Evolutionary conservation across 148 eudicot genomes (phyloP).

Genomic region (Vaccinium myrtillus): DNA sequence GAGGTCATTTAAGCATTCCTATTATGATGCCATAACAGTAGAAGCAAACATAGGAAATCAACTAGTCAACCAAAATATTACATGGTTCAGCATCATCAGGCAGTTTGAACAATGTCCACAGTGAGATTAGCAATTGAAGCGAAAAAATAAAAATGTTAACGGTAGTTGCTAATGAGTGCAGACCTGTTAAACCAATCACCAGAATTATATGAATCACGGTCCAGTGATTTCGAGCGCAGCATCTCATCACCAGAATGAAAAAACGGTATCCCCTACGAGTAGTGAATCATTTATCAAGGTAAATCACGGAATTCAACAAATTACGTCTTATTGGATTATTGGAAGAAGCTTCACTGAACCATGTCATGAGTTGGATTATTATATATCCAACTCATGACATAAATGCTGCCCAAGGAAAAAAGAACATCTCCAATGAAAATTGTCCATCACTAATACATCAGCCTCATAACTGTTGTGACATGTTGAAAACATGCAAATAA

Average conservation of each 20-base stretch:
- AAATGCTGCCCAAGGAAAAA: neutral
- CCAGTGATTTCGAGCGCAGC: constrained; percentile 94
- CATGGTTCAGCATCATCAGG: neutral
- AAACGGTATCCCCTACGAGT: constrained; percentile 80
- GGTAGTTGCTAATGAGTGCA: neutral
- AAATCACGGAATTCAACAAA: neutral
- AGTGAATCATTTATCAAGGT: constrained; percentile 12
- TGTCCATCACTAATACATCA: neutral
- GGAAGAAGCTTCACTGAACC: neutral
- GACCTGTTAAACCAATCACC: constrained; percentile 99
- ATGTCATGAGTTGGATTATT: neutral
- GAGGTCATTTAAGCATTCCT: neutral
- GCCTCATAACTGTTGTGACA: neutral
- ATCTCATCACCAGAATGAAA: constrained; percentile 98
- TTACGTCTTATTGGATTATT: neutral
- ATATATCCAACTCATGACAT: neutral
- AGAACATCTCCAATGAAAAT: neutral
- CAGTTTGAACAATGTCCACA: constrained; percentile 2
- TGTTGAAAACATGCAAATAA: neutral
- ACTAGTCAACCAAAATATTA: neutral
- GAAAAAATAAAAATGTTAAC: neutral
- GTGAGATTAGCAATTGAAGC: neutral
- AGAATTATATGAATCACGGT: constrained; percentile 95
- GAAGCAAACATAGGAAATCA: neutral
- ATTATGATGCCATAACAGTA: neutral